Evolutionary conservation across 2,329 filamentous ascomycete genomes (phyloP).

Genomic region (Colletotrichum eremochloae): DNA sequence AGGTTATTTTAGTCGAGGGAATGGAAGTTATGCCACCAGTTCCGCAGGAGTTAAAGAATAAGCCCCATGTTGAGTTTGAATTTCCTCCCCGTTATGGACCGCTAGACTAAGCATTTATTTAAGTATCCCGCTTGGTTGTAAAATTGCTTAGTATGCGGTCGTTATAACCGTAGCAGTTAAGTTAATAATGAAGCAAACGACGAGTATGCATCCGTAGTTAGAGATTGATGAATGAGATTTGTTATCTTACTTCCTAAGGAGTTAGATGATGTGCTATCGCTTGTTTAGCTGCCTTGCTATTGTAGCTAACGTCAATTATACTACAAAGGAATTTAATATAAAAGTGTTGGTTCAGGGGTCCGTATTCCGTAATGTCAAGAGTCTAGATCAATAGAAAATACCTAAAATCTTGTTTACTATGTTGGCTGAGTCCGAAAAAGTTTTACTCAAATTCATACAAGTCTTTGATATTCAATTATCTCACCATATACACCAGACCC

Average conservation of each 20-base stretch:
- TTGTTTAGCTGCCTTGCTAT: no score
- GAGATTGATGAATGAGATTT: no score
- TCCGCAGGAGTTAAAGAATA: slow-evolving; percentile 20
- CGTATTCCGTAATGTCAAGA: fast-evolving
- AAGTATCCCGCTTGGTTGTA: neutral
- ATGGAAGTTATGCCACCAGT: slow-evolving; percentile 35
- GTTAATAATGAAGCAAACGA: no score
- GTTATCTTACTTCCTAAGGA: no score
- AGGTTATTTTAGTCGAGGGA: slow-evolving; percentile 24
- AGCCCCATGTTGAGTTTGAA: slow-evolving; percentile 25
- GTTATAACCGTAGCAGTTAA: no score
- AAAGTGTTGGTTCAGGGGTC: no score
- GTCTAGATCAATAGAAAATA: neutral
- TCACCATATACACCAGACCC: slow-evolving; percentile 32
- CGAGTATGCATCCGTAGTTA: no score
- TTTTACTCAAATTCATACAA: fast-evolving
- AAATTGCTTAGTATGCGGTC: no score
- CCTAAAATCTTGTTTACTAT: fast-evolving
- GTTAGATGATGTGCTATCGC: no score
- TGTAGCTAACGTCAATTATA: no score
- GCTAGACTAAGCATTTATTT: slow-evolving; percentile 2
- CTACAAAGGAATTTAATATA: no score
- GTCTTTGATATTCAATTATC: fast-evolving
- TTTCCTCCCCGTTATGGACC: slow-evolving; percentile 27
- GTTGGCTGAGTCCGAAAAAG: no score